Conservation (phyloP, 495 filamentous ascomycete genomes). For the Pyronema domesticum region DNA sequence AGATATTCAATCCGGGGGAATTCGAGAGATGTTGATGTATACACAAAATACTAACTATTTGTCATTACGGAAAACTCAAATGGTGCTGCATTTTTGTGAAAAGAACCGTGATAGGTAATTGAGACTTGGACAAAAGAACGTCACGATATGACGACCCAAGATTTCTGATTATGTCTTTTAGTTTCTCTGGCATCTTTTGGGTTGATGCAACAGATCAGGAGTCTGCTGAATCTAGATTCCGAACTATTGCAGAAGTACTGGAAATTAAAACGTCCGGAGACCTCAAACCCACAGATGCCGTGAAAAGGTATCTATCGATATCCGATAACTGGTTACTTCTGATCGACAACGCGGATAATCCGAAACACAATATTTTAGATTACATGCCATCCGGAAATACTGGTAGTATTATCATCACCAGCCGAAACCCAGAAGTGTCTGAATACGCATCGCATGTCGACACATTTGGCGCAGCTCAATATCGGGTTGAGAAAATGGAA, state of each 20-base stretch:
- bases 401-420: conserved; percentile 27
- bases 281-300: conserved; percentile 5
- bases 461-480: conserved; percentile 10
- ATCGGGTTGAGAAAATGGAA: conserved; percentile 20
- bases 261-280: background rate
- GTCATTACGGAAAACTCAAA: background rate
- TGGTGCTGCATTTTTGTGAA: background rate
- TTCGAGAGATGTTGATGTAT: no score
- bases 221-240: conserved; percentile 7
- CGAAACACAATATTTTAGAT: conserved; percentile 11
- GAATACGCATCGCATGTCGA: conserved; percentile 12
- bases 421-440: conserved; percentile 21
- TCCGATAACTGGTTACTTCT: conserved; percentile 23
- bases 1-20: background rate
- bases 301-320: conserved; percentile 16
- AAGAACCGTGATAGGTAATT: background rate
- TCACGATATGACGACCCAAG: no score
- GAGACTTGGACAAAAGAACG: no score
- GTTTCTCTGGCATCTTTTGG: conserved; percentile 22
- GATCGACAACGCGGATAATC: conserved; percentile 30
- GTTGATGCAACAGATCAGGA: conserved; percentile 20
- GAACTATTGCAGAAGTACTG: conserved; percentile 9
- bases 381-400: conserved; percentile 24
- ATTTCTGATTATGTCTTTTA: no score
- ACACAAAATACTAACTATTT: background rate